phyloP scores from a whole-genome alignment of 192 early-diverging fungal species.

The Coemansia sp. region DNA sequence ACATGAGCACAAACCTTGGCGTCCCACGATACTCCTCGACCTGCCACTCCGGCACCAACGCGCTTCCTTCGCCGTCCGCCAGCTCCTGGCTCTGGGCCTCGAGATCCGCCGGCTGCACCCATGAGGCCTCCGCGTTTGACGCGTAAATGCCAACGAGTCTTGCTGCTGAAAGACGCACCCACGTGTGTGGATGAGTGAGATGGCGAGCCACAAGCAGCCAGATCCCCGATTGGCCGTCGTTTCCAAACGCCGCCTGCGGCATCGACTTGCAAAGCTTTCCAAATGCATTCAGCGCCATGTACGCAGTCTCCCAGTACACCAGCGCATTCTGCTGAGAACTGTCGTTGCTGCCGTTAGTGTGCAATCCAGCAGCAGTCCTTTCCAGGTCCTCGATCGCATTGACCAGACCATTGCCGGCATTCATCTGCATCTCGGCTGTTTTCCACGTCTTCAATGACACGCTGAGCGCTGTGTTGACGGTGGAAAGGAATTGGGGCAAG shows the following conservation, averaged over 20 bases:
- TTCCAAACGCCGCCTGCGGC: slow-evolving; percentile 57
- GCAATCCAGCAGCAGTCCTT: slow-evolving; percentile 55
- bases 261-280: slow-evolving; percentile 64
- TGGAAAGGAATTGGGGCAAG: slow-evolving; percentile 56
- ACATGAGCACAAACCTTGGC: slow-evolving; percentile 37
- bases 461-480: slow-evolving; percentile 55
- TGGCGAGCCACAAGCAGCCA: slow-evolving; percentile 70
- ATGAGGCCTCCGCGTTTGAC: slow-evolving; percentile 62
- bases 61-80: not conserved
- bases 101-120: slow-evolving; percentile 40
- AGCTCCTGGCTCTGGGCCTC: not conserved
- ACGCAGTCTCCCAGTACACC: slow-evolving; percentile 79
- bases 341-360: slow-evolving; percentile 24
- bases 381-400: slow-evolving; percentile 34
- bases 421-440: slow-evolving; percentile 45
- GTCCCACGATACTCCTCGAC: slow-evolving; percentile 23
- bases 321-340: slow-evolving; percentile 58
- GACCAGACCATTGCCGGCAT: slow-evolving; percentile 9
- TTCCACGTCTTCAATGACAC: slow-evolving; percentile 52
- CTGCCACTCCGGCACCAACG: slow-evolving; percentile 22
- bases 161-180: slow-evolving; percentile 75
- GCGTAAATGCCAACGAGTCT: slow-evolving; percentile 80
- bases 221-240: slow-evolving; percentile 54
- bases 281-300: slow-evolving; percentile 78
- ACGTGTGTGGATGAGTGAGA: slow-evolving; percentile 85